These are phyloP conservation scores for Cutaneotrichosporon curvatum DNA, from an alignment of 1,284 basidiomycete species.

Conservation along the genomic window DNA sequence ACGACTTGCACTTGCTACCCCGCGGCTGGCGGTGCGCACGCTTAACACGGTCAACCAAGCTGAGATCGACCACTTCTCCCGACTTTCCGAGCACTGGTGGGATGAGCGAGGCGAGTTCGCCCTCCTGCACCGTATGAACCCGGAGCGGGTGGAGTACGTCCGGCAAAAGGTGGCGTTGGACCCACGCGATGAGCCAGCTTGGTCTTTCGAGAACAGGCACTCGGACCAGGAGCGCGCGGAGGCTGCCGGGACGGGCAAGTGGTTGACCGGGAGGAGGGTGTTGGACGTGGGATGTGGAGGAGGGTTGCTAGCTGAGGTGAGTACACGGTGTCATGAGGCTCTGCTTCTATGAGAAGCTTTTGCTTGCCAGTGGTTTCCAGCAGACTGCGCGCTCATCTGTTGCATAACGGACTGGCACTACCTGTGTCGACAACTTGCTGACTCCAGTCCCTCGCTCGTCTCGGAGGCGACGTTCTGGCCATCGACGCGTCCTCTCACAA, in stretches of 20 bases:
- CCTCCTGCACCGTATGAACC: constrained; percentile 93
- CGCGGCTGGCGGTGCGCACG: background rate
- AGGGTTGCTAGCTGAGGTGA: constrained; percentile 83
- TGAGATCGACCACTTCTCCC: constrained; percentile 89
- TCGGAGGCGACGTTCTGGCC: constrained; percentile 78
- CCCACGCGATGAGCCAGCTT: constrained; percentile 52
- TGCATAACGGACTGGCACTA: background rate
- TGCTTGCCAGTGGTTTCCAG: too few species aligned
- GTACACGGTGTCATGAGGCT: constrained; percentile 12
- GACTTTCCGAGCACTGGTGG: constrained; percentile 93
- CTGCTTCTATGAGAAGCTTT: background rate
- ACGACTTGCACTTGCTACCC: too few species aligned
- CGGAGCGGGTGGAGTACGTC: constrained; percentile 76
- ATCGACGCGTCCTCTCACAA: constrained; percentile 87
- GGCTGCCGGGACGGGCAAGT: constrained; percentile 32
- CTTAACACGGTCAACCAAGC: constrained; percentile 58
- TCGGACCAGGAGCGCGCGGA: constrained; percentile 38
- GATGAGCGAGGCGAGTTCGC: constrained; percentile 87
- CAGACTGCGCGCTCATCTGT: too few species aligned
- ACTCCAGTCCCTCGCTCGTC: constrained; percentile 68
- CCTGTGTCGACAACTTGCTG: background rate
- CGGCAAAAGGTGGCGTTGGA: constrained; percentile 65
- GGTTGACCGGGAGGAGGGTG: constrained; percentile 60
- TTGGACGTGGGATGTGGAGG: constrained; percentile 92
- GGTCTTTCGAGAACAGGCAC: constrained; percentile 40